Conservation (phyloP, 139 green algal species). For the Tetradesmus obliquus region DNA sequence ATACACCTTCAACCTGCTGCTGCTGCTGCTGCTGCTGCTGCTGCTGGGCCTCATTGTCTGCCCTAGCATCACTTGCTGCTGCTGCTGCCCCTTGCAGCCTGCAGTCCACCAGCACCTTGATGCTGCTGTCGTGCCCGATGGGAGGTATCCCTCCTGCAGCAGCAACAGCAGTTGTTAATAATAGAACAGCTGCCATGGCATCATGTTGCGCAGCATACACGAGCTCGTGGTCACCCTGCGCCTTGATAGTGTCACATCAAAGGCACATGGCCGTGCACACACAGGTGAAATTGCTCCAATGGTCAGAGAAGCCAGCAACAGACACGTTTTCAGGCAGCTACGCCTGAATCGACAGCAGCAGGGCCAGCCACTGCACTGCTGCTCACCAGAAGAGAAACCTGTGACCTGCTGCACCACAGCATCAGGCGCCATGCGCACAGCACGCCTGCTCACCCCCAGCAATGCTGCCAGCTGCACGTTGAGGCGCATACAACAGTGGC, state of each 20-base stretch:
- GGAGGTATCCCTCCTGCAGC: slow-evolving; percentile 51
- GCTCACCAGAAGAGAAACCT: slow-evolving; percentile 18
- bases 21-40: slow-evolving; percentile 30
- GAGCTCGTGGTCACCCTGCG: too few relatives aligned
- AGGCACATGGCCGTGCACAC: too few relatives aligned
- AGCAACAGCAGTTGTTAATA: not conserved
- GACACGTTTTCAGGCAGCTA: too few relatives aligned
- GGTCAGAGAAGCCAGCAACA: too few relatives aligned
- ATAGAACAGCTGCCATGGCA: slow-evolving; percentile 16
- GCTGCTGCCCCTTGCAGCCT: slow-evolving; percentile 24
- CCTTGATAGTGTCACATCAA: too few relatives aligned
- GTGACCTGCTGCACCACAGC: not conserved
- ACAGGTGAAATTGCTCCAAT: too few relatives aligned
- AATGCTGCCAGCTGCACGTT: slow-evolving; percentile 17
- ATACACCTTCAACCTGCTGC: not conserved
- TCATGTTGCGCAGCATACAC: not conserved
- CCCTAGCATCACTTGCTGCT: not conserved
- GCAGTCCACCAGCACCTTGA: slow-evolving; percentile 43
- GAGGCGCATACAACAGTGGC: not conserved
- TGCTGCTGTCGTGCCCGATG: slow-evolving; percentile 31
- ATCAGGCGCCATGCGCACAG: slow-evolving; percentile 26
- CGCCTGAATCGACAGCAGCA: too few relatives aligned
- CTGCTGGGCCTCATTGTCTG: not conserved
- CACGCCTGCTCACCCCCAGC: not conserved
- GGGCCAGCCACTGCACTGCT: not conserved